A percentile compares a stretch with the other conserved stretches of the same genome.
Conservation (phyloP, 805 yeast genomes). For the Pichia membranifaciens region DNA sequence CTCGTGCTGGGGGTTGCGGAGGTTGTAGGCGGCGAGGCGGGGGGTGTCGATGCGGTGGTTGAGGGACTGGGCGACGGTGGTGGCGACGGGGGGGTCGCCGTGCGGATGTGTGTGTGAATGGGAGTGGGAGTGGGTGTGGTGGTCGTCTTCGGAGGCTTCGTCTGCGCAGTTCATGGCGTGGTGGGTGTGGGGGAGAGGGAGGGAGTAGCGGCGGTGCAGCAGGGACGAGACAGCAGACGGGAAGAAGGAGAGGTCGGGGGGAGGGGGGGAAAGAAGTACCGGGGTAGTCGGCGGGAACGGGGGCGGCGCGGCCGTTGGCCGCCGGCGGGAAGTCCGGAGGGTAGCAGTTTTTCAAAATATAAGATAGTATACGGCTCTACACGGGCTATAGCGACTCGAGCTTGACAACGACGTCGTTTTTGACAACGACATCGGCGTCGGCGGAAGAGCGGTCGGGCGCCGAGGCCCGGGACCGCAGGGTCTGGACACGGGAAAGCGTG, state of each 20-base stretch:
- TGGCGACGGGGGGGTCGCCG: constrained; percentile 62
- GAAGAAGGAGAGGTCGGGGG: no score
- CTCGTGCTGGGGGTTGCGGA: constrained; percentile 47
- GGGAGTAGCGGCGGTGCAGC: not conserved
- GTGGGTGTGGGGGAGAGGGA: not conserved
- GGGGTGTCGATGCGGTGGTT: constrained; percentile 53
- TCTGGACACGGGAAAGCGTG: constrained; percentile 6
- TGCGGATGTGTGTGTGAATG: constrained; percentile 24
- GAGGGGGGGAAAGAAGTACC: no score
- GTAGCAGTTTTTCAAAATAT: no score
- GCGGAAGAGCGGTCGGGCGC: not conserved
- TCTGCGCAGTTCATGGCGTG: constrained; percentile 4
- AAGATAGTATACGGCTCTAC: no score
- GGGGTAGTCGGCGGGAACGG: no score
- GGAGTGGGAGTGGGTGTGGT: constrained; percentile 13
- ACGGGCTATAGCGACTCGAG: constrained; percentile 2
- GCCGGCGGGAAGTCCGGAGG: no score
- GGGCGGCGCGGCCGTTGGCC: no score
- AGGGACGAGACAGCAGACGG: no score
- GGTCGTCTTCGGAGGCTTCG: constrained; percentile 1
- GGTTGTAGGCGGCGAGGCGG: constrained; percentile 59
- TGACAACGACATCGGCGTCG: not conserved
- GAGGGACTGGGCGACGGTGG: constrained; percentile 64
- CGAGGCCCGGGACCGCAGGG: constrained; percentile 8
- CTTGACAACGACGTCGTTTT: constrained; percentile 1